Percentiles rank a stretch among this genome's conserved stretches.
Conservation (phyloP, 805 yeast genomes). For the Isabelozyma gotoi region DNA sequence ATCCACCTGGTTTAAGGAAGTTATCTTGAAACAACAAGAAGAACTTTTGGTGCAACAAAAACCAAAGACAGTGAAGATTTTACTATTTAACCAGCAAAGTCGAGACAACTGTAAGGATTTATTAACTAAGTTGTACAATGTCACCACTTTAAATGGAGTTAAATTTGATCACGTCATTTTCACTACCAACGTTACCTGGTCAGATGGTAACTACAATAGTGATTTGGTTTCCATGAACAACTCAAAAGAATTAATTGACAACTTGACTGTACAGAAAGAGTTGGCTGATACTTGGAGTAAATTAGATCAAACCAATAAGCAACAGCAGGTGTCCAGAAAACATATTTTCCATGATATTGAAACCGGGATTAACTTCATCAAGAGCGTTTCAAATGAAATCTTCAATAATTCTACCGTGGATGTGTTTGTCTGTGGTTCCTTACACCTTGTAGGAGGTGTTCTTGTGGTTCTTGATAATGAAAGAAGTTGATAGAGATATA, state of each 20-base stretch:
- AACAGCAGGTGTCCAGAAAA: constrained; percentile 28
- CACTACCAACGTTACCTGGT: constrained; percentile 91
- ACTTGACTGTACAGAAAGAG: constrained; percentile 75
- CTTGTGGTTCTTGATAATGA: constrained; percentile 73
- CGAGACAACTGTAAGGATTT: constrained; percentile 73
- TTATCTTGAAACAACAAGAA: constrained; percentile 6
- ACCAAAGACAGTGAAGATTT: constrained; percentile 33
- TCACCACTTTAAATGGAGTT: constrained; percentile 35
- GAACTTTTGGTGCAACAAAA: constrained; percentile 16
- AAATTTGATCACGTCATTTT: constrained; percentile 77
- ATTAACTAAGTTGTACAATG: constrained; percentile 50
- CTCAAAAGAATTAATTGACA: constrained; percentile 73
- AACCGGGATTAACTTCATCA: constrained; percentile 58
- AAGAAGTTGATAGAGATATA: constrained; percentile 17
- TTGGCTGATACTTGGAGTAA: constrained; percentile 70
- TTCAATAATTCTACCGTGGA: constrained; percentile 42
- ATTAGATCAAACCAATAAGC: constrained; percentile 38
- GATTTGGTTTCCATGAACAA: constrained; percentile 87
- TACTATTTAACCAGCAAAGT: constrained; percentile 92
- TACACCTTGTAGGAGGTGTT: constrained; percentile 93
- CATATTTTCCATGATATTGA: constrained; percentile 75
- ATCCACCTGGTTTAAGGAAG: constrained; percentile 66
- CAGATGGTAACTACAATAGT: constrained; percentile 71
- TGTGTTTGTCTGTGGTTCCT: constrained; percentile 90
- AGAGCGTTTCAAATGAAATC: constrained; percentile 41